These are phyloP conservation scores for Xerocomellus chrysenteron DNA, from an alignment of 768 basidiomycete genomes.

Conservation along the genomic window DNA sequence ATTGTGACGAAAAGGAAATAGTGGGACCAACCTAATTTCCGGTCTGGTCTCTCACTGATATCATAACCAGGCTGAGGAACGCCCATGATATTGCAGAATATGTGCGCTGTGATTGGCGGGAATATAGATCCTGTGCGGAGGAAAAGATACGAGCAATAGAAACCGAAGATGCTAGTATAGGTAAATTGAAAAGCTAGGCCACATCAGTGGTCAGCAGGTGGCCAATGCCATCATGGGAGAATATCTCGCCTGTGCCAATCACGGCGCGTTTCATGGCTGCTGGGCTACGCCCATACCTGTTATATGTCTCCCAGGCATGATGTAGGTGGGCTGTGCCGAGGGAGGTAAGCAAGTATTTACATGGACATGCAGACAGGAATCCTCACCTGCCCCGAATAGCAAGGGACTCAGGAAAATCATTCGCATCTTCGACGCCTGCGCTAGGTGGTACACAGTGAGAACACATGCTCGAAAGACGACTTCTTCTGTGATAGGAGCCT, in stretches of 20 bases:
- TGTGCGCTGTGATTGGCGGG: constrained; percentile 76
- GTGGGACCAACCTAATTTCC: constrained; percentile 48
- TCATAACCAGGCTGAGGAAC: constrained; percentile 69
- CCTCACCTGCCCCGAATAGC: constrained; percentile 83
- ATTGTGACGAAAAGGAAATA: constrained; percentile 10
- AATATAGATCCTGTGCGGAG: constrained; percentile 81
- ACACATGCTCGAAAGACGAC: constrained; percentile 87
- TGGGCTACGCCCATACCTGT: constrained; percentile 64
- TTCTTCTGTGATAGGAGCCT: constrained; percentile 94
- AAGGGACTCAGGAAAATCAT: constrained; percentile 84
- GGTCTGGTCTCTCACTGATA: constrained; percentile 48
- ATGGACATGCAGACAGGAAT: not conserved
- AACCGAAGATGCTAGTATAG: constrained; percentile 94
- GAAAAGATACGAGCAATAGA: constrained; percentile 82
- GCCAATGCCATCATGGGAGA: not conserved
- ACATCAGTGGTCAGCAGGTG: constrained; percentile 13
- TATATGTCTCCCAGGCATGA: constrained; percentile 86
- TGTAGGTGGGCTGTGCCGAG: constrained; percentile 75
- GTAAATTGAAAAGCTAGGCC: constrained; percentile 75
- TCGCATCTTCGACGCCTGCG: constrained; percentile 48
- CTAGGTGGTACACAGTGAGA: constrained; percentile 68
- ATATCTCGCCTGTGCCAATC: constrained; percentile 49
- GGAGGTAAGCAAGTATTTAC: not conserved
- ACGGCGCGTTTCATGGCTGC: constrained; percentile 65
- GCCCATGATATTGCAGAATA: constrained; percentile 96